Evolutionary conservation across 768 basidiomycete species (phyloP).

Genomic region (Mycena latifolia): DNA sequence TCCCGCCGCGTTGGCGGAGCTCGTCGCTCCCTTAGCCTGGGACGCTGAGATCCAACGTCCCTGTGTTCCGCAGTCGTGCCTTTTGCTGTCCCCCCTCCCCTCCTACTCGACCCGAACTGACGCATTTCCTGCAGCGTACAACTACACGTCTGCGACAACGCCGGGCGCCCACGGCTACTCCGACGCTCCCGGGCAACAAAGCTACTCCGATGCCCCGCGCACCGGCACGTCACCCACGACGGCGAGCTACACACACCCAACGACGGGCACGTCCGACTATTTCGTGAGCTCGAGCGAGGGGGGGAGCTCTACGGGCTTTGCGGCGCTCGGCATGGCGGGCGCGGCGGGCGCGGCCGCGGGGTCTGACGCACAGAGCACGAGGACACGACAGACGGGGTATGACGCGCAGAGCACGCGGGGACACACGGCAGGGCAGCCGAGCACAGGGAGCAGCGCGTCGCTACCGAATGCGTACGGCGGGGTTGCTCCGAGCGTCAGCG

Average conservation of each 20-base stretch:
- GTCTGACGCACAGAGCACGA: neutral
- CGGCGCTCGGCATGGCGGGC: neutral
- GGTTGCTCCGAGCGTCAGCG: neutral
- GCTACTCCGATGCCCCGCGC: neutral
- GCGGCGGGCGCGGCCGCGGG: conserved; percentile 16
- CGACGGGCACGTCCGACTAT: no score
- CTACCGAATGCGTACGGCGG: neutral
- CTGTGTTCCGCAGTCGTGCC: no score
- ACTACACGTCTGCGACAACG: no score
- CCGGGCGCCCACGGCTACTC: no score
- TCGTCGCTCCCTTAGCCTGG: no score
- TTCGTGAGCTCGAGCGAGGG: conserved; percentile 13
- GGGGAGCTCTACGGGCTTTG: neutral
- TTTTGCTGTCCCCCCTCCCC: no score
- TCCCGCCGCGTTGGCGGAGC: no score
- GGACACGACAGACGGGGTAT: conserved; percentile 23
- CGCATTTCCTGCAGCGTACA: no score
- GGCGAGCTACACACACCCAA: no score
- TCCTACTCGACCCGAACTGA: no score
- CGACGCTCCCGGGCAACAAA: no score
- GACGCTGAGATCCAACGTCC: no score
- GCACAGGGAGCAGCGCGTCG: conserved; percentile 15
- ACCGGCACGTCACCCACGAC: neutral
- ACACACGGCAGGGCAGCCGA: conserved; percentile 29
- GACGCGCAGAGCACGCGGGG: neutral